Conservation (phyloP, 2,329 filamentous ascomycete species). For the Elsinoe necatrix region DNA sequence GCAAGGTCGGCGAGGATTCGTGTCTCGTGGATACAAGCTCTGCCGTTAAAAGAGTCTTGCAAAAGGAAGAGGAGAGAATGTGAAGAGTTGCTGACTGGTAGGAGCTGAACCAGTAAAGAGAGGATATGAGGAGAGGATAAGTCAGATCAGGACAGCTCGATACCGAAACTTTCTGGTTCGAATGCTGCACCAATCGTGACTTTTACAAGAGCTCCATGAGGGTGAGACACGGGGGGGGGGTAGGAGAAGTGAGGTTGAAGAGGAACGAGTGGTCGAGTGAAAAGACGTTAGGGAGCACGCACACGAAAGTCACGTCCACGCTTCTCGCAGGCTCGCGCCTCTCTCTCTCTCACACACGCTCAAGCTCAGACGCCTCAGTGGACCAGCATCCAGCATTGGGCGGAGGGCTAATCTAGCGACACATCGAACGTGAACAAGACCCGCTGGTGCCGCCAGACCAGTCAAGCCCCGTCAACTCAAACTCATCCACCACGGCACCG, state of each 20-base stretch:
- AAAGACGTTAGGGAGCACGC: constrained; percentile 16
- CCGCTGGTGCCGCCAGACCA: constrained; percentile 4
- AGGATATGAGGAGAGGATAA: constrained; percentile 3
- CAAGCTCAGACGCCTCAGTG: constrained; percentile 6
- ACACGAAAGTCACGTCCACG: constrained; percentile 6
- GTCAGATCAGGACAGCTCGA: constrained; percentile 13
- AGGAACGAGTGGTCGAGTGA: constrained; percentile 13
- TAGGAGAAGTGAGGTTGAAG: constrained; percentile 10
- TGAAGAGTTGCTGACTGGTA: constrained; percentile 1
- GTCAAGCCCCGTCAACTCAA: constrained; percentile 3
- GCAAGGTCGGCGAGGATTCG: constrained; percentile 1
- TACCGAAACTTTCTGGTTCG: constrained; percentile 10
- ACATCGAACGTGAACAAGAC: constrained; percentile 6
- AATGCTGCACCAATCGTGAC: constrained; percentile 14
- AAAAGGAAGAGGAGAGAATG: constrained; percentile 3
- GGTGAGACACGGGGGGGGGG: constrained; percentile 15
- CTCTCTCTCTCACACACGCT: not conserved
- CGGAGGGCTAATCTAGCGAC: constrained; percentile 14
- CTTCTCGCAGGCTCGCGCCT: too few species aligned
- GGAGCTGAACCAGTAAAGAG: not conserved
- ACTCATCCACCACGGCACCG: constrained; percentile 12
- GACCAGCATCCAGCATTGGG: not conserved
- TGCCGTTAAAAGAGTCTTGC: constrained; percentile 1
- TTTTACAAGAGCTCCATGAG: constrained; percentile 14
- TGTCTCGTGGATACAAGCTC: constrained; percentile 10